A percentile compares a stretch with the other conserved stretches of the same genome.
Conservation (phyloP, 1,284 basidiomycete genomes). For the Heliocybe sulcata region DNA sequence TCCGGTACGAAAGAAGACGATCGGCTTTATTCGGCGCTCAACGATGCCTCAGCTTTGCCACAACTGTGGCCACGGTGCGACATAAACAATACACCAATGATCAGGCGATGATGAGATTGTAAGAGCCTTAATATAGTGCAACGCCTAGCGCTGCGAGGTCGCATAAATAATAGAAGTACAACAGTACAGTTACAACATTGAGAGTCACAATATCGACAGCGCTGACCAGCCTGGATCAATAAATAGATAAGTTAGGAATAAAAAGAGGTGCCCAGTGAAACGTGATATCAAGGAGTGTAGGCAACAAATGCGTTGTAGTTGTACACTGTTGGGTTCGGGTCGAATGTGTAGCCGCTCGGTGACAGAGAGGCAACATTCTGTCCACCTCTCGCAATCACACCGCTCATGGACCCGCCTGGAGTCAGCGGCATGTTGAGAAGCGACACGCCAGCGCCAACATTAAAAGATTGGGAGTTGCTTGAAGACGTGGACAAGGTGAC, state of each 20-base stretch:
- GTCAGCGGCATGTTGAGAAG: slow-evolving; percentile 58
- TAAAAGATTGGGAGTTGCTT: slow-evolving; percentile 37
- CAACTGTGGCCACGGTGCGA: no score
- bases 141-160: no score
- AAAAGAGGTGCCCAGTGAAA: not conserved
- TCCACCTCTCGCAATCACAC: slow-evolving; percentile 47
- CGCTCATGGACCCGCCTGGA: slow-evolving; percentile 55
- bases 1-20: no score
- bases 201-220: no score
- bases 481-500: slow-evolving; percentile 46
- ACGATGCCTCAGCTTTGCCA: no score
- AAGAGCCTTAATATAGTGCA: no score
- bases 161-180: no score
- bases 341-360: slow-evolving; percentile 43
- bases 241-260: not conserved
- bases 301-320: slow-evolving; percentile 63
- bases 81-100: no score
- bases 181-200: no score
- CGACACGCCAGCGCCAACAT: slow-evolving; percentile 52
- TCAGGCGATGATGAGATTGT: no score
- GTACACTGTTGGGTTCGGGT: slow-evolving; percentile 43
- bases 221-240: not conserved
- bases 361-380: slow-evolving; percentile 41
- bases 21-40: no score
- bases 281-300: slow-evolving; percentile 11